Evolutionary conservation across 2,329 filamentous ascomycete species (phyloP).

Genomic region (Alternaria panax): DNA sequence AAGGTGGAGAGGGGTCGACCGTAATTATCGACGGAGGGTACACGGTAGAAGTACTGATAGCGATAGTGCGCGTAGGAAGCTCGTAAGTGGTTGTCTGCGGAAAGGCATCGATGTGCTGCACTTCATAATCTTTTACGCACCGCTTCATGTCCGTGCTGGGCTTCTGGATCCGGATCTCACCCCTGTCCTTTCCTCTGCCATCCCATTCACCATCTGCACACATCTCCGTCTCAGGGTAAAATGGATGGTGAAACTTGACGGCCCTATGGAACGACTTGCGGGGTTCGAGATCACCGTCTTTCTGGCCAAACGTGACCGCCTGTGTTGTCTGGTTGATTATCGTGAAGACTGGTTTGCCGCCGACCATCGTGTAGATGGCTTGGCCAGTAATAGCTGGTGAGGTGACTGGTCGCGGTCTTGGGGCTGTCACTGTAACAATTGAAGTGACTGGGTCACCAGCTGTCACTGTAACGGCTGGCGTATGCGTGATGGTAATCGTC

Average conservation of each 20-base stretch:
- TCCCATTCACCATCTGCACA: slow-evolving; percentile 37
- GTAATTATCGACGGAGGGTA: background rate
- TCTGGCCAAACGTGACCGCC: background rate
- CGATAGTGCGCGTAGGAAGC: background rate
- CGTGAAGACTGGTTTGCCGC: background rate
- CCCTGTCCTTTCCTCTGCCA: slow-evolving; percentile 19
- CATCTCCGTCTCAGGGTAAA: background rate
- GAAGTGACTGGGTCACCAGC: background rate
- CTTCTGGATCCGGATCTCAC: slow-evolving; percentile 26
- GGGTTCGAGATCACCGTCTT: slow-evolving; percentile 4
- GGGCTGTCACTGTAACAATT: background rate
- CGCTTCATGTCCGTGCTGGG: slow-evolving; percentile 8
- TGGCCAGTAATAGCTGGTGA: background rate
- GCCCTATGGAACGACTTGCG: slow-evolving; percentile 28
- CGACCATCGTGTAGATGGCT: background rate
- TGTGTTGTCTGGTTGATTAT: background rate
- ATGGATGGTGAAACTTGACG: slow-evolving; percentile 28
- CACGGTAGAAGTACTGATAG: background rate
- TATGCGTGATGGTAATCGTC: slow-evolving; percentile 4
- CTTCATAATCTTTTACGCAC: background rate
- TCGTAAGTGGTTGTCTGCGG: background rate
- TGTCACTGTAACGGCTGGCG: slow-evolving; percentile 3
- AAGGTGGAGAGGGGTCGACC: background rate
- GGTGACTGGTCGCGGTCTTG: background rate
- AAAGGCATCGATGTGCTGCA: slow-evolving; percentile 12